A percentile compares a stretch with the other conserved stretches of the same genome.
Conservation (phyloP, 257 asterid species). For the Apocynum venetum region DNA sequence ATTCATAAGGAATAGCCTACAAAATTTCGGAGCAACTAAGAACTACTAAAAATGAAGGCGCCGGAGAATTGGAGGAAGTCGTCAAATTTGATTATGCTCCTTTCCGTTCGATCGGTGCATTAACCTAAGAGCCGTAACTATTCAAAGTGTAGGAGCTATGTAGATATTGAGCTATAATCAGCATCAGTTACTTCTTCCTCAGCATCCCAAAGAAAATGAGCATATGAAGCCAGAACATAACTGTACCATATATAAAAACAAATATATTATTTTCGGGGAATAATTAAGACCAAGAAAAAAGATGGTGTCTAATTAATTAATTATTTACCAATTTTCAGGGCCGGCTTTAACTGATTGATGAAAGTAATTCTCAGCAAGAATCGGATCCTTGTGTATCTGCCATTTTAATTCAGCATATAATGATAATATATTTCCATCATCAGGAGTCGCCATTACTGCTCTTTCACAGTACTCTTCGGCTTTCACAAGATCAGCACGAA, state of each 20-base stretch:
- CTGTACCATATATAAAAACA: slow-evolving; percentile 23
- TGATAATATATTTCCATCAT: slow-evolving; percentile 37
- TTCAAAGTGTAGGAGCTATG: background rate
- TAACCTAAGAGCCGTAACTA: background rate
- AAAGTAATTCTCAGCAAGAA: slow-evolving; percentile 38
- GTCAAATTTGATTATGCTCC: background rate
- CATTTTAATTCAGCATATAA: slow-evolving; percentile 49
- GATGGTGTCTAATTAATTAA: background rate
- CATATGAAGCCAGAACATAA: slow-evolving; percentile 51
- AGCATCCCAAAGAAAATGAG: slow-evolving; percentile 59
- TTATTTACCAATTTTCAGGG: slow-evolving; percentile 42
- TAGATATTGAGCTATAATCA: background rate
- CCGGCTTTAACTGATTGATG: slow-evolving; percentile 40
- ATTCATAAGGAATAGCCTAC: too few relatives aligned
- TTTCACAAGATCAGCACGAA: slow-evolving; percentile 30
- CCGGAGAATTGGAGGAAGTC: background rate
- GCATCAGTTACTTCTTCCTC: slow-evolving; percentile 16
- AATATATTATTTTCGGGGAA: too few relatives aligned
- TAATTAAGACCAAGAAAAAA: background rate
- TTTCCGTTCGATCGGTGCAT: background rate
- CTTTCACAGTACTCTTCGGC: slow-evolving; percentile 56
- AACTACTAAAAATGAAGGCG: background rate
- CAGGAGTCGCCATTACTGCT: slow-evolving; percentile 43
- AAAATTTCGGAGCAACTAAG: background rate
- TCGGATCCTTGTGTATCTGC: slow-evolving; percentile 31